phyloP scores from a whole-genome alignment of 139 green algal species.

The Chlamydomonas asymmetrica region DNA sequence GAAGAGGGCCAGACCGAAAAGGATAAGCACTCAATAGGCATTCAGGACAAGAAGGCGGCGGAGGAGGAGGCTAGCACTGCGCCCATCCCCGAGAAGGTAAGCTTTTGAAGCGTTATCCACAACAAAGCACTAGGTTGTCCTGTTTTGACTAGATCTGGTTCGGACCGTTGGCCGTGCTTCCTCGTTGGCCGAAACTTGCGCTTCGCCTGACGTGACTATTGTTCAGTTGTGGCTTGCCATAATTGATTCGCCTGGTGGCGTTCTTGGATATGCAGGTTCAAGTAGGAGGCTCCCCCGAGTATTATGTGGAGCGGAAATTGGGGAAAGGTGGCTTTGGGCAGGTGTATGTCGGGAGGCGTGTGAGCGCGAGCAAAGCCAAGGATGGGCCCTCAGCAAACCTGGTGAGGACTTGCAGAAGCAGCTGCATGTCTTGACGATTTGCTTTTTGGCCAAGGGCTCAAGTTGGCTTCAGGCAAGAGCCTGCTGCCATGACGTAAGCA shows the following conservation, averaged over 20 bases:
- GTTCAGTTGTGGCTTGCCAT: too few relatives aligned
- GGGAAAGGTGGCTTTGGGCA: slow-evolving; percentile 95
- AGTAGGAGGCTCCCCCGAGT: slow-evolving; percentile 84
- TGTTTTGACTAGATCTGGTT: too few relatives aligned
- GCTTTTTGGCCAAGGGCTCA: too few relatives aligned
- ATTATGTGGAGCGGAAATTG: slow-evolving; percentile 88
- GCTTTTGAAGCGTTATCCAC: too few relatives aligned
- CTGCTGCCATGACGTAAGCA: background rate
- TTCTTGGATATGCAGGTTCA: slow-evolving; percentile 81
- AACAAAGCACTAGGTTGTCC: too few relatives aligned
- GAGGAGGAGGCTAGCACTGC: slow-evolving; percentile 65
- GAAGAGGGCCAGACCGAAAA: slow-evolving; percentile 27
- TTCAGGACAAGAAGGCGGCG: slow-evolving; percentile 33
- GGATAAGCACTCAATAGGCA: slow-evolving; percentile 26
- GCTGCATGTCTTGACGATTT: background rate
- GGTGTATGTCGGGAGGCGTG: slow-evolving; percentile 83
- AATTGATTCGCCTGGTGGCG: too few relatives aligned
- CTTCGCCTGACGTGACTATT: too few relatives aligned
- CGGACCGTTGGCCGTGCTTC: too few relatives aligned
- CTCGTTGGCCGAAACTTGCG: too few relatives aligned
- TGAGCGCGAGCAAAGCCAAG: slow-evolving; percentile 65
- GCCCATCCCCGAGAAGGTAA: slow-evolving; percentile 68
- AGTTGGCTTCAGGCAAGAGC: too few relatives aligned
- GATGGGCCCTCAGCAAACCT: slow-evolving; percentile 78
- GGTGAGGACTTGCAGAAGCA: slow-evolving; percentile 44